These are phyloP conservation scores for Neonectria ditissima DNA, from an alignment of 2,329 filamentous ascomycete species.

Conservation along the genomic window DNA sequence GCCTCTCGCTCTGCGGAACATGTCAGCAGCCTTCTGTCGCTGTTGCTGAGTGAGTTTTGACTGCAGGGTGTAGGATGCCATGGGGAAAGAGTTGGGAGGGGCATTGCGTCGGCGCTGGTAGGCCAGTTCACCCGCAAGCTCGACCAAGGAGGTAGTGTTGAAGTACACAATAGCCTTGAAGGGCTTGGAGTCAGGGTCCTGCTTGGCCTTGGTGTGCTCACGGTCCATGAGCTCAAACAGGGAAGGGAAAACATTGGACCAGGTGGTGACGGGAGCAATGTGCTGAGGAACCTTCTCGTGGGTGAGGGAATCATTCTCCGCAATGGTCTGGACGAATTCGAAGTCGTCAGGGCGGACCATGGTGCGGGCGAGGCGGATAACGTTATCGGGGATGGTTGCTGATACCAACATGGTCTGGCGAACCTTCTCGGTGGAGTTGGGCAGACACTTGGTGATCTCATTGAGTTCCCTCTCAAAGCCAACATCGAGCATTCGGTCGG, in stretches of 20 bases:
- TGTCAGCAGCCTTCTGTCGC: conserved; percentile 77
- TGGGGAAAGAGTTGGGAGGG: conserved; percentile 50
- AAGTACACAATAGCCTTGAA: conserved; percentile 99
- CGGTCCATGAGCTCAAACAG: conserved; percentile 80
- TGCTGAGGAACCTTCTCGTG: conserved; percentile 88
- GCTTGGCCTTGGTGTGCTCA: conserved; percentile 60
- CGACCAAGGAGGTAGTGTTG: conserved; percentile 80
- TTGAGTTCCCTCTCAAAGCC: conserved; percentile 78
- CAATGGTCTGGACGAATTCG: conserved; percentile 90
- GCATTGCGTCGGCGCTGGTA: conserved; percentile 55
- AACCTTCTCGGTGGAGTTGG: conserved; percentile 69
- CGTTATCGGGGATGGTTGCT: conserved; percentile 87
- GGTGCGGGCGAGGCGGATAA: conserved; percentile 80
- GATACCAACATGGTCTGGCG: conserved; percentile 96
- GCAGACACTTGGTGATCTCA: conserved; percentile 72
- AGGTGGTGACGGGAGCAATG: conserved; percentile 72
- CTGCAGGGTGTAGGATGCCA: conserved; percentile 72
- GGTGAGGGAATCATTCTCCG: conserved; percentile 83
- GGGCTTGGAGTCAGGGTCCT: conserved; percentile 60
- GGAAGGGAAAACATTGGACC: conserved; percentile 81
- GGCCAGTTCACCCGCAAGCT: conserved; percentile 69
- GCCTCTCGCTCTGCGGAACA: conserved; percentile 73
- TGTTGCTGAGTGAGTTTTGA: conserved; percentile 77
- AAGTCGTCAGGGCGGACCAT: conserved; percentile 85
- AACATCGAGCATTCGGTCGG: conserved; percentile 98